Conservation (phyloP, 148 eudicot species). For the Camellia japonica region DNA sequence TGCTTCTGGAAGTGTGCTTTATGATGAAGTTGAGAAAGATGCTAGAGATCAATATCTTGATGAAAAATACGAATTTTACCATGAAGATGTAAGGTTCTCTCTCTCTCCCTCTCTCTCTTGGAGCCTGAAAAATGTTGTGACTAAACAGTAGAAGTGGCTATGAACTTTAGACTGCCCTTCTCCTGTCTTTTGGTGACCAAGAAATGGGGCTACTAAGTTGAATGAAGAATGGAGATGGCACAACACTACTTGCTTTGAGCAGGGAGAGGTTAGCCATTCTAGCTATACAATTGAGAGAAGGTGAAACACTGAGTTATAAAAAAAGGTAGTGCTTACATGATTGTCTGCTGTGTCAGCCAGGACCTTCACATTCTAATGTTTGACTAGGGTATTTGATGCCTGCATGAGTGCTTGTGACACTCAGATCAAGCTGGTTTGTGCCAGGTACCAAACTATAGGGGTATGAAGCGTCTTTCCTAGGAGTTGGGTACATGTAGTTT, state of each 20-base stretch:
- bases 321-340: not conserved
- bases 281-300: not conserved
- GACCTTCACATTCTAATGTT: not conserved
- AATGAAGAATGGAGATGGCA: not conserved
- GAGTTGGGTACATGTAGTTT: not conserved
- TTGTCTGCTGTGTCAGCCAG: not conserved
- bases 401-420: not conserved
- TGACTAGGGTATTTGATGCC: not conserved
- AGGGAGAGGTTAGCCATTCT: not conserved
- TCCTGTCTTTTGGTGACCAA: not conserved
- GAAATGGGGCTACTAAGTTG: not conserved
- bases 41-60: conserved; percentile 41
- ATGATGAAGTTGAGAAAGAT: conserved; percentile 60
- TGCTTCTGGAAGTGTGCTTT: conserved; percentile 54
- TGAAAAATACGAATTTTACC: conserved; percentile 38
- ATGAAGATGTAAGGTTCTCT: conserved; percentile 48
- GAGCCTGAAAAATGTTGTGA: not conserved
- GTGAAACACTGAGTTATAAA: not conserved
- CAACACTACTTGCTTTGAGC: not conserved
- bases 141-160: not conserved
- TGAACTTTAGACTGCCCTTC: not conserved
- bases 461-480: not conserved
- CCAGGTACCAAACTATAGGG: not conserved
- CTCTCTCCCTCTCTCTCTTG: conserved; percentile 18
- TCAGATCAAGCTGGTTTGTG: not conserved